These are phyloP conservation scores for Anisodus tanguticus DNA, from an alignment of 257 asterid genomes.

Conservation along the genomic window DNA sequence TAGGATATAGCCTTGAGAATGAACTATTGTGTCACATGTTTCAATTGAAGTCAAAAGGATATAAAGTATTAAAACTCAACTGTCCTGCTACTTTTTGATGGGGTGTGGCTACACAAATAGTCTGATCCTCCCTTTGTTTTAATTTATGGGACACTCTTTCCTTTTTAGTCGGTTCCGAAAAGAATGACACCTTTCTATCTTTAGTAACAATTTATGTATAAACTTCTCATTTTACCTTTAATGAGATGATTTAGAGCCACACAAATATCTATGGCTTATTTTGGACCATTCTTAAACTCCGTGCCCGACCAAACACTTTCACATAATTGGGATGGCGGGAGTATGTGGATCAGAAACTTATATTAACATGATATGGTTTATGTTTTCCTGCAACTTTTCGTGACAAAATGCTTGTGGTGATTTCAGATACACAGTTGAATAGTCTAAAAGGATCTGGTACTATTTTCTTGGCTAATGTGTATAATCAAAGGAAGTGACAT, in stretches of 20 bases:
- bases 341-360: slow-evolving; percentile 7
- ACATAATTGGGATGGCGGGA: too few species aligned
- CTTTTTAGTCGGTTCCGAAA: too few species aligned
- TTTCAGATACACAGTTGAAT: slow-evolving; percentile 3
- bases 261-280: too few species aligned
- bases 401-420: background rate
- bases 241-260: too few species aligned
- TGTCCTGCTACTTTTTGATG: background rate
- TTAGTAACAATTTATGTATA: too few species aligned
- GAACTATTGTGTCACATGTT: background rate
- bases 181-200: too few species aligned
- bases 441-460: background rate
- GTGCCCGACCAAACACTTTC: too few species aligned
- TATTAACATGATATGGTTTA: slow-evolving; percentile 20
- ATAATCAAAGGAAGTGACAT: too few species aligned
- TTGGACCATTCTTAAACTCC: too few species aligned
- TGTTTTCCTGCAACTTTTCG: background rate
- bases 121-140: background rate
- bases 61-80: slow-evolving; percentile 3
- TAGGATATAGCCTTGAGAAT: background rate
- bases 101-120: slow-evolving; percentile 16
- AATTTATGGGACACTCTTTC: too few species aligned
- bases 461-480: background rate
- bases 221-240: too few species aligned
- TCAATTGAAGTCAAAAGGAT: slow-evolving; percentile 4